Base-by-base conservation (phyloP, 371 early-diverging fungal species). In the Mortierella sp. region DNA sequence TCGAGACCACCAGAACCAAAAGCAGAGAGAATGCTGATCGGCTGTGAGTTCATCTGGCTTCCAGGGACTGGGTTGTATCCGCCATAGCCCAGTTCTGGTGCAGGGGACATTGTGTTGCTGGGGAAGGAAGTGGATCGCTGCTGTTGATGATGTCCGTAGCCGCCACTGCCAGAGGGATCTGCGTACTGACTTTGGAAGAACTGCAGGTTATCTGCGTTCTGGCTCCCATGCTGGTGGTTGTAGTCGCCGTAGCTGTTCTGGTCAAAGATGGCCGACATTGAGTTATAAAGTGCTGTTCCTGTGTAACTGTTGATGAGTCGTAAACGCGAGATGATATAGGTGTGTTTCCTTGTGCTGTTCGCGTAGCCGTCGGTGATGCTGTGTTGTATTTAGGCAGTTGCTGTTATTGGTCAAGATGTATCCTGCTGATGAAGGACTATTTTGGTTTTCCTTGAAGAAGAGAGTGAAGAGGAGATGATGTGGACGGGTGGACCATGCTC, bases 1-100 rank as follows among this genome's bases (percentile, higher is more conserved):
- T 74, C 74, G 8, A 79, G 70, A 14, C 95, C 97, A 43, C 97
- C 97, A 9, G 97, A 92, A 19, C 95, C 93, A 87, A 95, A 94
- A 22, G 95, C 95, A 16, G 93, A 65, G 40, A 73, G 71, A 76
- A 70, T 74, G 72, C 66, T 77, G 55, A 63, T 70, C 1, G 76
- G 64, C 70, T 79, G 80, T 58, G 79, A 52, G 70, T 69, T 71
- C 85, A 79, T 79, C 43, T 85, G 79, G 16, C 43, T 48, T 19
- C 87, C 76, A 39, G 77, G 81, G 24, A 83, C 73, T 1, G 76
- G 55, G 37, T 85, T 77, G 65, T 86, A 86, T 66, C 89, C 93
- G 70, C 89, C 88, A 82, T 86, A 91, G 29, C 86, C 89, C 37
- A 89, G 79, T 55, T 87, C 89, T 19, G 89, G 88, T 41, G 89